Conservation (phyloP, 148 eudicot species). For the Polygonum maritimum region DNA sequence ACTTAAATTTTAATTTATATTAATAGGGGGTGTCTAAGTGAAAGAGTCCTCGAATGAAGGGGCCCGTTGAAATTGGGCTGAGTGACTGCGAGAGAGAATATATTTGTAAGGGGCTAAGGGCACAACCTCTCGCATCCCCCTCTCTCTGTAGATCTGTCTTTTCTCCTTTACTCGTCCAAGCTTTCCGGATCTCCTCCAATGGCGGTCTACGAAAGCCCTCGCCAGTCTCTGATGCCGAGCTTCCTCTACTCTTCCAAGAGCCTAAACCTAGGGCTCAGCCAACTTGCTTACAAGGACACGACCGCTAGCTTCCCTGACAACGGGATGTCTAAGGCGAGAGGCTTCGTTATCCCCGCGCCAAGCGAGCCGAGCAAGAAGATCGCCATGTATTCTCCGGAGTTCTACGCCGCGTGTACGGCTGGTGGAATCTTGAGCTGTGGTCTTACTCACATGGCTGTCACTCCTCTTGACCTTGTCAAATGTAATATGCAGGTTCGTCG, state of each 20-base stretch:
- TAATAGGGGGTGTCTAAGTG: too few relatives aligned
- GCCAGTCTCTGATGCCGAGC: conserved; percentile 32
- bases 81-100: neutral
- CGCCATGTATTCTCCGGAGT: conserved; percentile 50
- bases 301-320: conserved; percentile 18
- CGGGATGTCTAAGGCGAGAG: conserved; percentile 2
- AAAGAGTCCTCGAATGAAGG: too few relatives aligned
- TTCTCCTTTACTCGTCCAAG: neutral
- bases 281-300: conserved; percentile 4
- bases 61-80: too few relatives aligned
- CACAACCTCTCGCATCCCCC: neutral
- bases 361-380: conserved; percentile 31
- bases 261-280: conserved; percentile 9
- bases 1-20: too few relatives aligned
- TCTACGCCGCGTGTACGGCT: conserved; percentile 53
- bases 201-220: conserved; percentile 31
- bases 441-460: conserved; percentile 36
- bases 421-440: conserved; percentile 51
- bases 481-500: conserved; percentile 38
- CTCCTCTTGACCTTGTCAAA: conserved; percentile 39
- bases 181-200: conserved; percentile 6
- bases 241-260: conserved; percentile 37
- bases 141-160: neutral
- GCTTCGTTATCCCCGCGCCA: conserved; percentile 27
- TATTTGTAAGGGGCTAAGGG: neutral